Percentiles rank a stretch among this genome's conserved stretches.
Evolutionary conservation across 371 early-diverging fungal genomes (phyloP).

Genomic region (Lichtheimia ornata): DNA sequence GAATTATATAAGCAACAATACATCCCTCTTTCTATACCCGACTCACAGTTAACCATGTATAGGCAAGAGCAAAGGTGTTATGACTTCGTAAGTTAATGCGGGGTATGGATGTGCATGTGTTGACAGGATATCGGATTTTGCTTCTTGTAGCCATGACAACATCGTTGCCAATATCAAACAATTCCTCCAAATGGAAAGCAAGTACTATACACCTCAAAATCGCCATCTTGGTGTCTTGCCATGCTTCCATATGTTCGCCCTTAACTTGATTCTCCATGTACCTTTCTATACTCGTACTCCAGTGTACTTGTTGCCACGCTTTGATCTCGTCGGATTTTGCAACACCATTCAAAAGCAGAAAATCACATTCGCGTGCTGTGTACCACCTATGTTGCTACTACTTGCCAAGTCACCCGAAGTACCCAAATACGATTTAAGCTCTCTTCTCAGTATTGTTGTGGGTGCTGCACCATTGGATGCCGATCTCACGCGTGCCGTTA

Average conservation of each 20-base stretch:
- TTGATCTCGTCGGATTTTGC: conserved; percentile 65
- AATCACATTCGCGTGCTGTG: conserved; percentile 66
- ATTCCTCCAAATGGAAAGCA: conserved; percentile 25
- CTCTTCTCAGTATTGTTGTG: conserved; percentile 54
- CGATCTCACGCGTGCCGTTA: conserved; percentile 49
- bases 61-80: conserved; percentile 74
- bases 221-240: conserved; percentile 64
- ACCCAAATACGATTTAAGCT: conserved; percentile 64
- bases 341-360: conserved; percentile 55
- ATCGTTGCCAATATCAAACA: conserved; percentile 74
- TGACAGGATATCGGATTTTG: neutral
- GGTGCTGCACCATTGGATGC: conserved; percentile 85
- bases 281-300: conserved; percentile 36
- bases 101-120: neutral
- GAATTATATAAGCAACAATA: neutral
- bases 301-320: conserved; percentile 65
- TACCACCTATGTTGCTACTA: conserved; percentile 76
- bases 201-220: neutral
- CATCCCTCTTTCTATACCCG: neutral
- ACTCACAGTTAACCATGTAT: neutral
- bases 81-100: conserved; percentile 57
- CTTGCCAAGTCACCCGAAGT: conserved; percentile 69
- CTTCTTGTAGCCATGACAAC: conserved; percentile 67
- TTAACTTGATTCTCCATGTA: conserved; percentile 27
- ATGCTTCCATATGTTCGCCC: conserved; percentile 70